Percentiles rank a stretch among this genome's conserved stretches.
These are phyloP conservation scores for Cladophialophora psammophila DNA, from an alignment of 2,329 filamentous ascomycete species.

Conservation along the genomic window DNA sequence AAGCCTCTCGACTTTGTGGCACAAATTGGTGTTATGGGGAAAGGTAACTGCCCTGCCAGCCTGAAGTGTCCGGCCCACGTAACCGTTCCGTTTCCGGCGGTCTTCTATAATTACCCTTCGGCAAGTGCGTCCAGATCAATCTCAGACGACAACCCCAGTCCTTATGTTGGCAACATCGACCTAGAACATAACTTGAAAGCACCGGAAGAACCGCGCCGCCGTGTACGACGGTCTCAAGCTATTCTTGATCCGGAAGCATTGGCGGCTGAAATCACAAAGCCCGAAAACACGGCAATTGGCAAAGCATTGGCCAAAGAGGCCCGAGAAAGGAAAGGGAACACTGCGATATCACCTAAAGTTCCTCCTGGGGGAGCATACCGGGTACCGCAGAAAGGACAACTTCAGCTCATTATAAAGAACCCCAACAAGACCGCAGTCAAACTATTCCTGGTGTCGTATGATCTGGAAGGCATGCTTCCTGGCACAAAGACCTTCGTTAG, in stretches of 20 bases:
- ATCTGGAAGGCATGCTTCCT: conserved; percentile 88
- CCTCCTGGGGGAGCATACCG: conserved; percentile 90
- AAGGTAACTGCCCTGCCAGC: conserved; percentile 84
- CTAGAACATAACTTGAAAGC: conserved; percentile 78
- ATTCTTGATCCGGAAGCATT: conserved; percentile 27
- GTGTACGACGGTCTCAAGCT: conserved; percentile 50
- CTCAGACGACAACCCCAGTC: conserved; percentile 85
- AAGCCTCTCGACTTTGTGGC: conserved; percentile 91
- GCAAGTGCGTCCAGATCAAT: conserved; percentile 69
- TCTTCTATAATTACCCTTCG: conserved; percentile 90
- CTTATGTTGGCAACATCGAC: conserved; percentile 93
- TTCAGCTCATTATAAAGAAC: conserved; percentile 98
- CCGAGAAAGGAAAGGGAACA: conserved; percentile 66
- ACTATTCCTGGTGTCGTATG: conserved; percentile 91
- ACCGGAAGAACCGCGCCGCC: conserved; percentile 46
- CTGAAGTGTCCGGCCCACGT: conserved; percentile 89
- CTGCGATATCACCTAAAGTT: conserved; percentile 67
- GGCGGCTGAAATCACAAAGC: conserved; percentile 28
- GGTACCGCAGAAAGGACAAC: conserved; percentile 89
- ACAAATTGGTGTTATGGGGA: conserved; percentile 91
- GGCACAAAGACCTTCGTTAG: conserved; percentile 96
- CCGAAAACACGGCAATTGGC: conserved; percentile 35
- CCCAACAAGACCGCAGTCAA: conserved; percentile 98
- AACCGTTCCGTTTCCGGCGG: conserved; percentile 87
- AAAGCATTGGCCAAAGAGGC: conserved; percentile 51